Base-by-base conservation (phyloP, 1,284 basidiomycete species). In the Sanguinoderma infundibulare region DNA sequence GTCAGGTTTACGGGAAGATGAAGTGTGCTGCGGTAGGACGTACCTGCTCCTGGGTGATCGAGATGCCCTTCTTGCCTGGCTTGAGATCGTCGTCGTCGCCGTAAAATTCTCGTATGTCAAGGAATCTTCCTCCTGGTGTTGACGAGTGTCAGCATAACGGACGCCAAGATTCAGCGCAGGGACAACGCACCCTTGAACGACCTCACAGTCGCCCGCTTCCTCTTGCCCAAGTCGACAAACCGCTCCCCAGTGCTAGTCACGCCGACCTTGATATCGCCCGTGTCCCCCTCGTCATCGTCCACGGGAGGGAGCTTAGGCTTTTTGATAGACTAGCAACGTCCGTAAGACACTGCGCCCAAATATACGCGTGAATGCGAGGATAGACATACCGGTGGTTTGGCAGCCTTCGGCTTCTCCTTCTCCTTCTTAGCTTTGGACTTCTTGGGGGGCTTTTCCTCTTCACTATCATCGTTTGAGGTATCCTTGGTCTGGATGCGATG, bases 71-170 rank as follows among this genome's bases (percentile, higher is more conserved):
- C 74, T 90, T 90, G 0, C 92, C 91, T 0, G 93, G 93, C 65
- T 91, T 92, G 63, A 86, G 81, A n/a, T 87, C 82, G 5, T 83
- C 81, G 1, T 84, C 83, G 53, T 81, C 77, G 3, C 76, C 83
- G 68, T 90, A 95, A 69, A 82, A 94, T 74, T 95, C 93, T 55
- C 94, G 85, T 57, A 96, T 89, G 71, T 95, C 91, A 17, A 95
- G 71, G 52, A 87, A 78, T 1, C 80, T 68, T n/a, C 76, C 75
- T 34, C 83, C 84, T 84, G 53, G n/a, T n/a, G n/a, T n/a, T n/a
- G n/a, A n/a, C n/a, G n/a, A n/a, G n/a, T 4, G 10, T 24, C 12
- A 20, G 12, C n/a, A 15, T 20, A 10, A 51, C 14, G n/a, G 28
- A 28, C 3, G 8, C 26, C 22, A 22, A 3, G 15, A 35, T 38